Conservation (phyloP, 2,329 filamentous ascomycete genomes). For the Verticillium albo-atrum region DNA sequence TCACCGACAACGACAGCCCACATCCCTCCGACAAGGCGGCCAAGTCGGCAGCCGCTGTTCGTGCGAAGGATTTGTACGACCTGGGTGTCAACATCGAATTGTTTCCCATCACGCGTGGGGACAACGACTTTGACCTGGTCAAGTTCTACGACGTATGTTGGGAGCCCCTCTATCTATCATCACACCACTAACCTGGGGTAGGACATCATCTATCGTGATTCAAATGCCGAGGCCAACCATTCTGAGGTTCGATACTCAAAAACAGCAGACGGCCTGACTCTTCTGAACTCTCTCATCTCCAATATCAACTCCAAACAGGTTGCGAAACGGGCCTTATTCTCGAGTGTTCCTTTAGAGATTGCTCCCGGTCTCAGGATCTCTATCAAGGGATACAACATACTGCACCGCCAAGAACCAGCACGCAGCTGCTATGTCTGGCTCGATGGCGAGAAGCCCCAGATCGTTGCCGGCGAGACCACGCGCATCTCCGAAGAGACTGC, state of each 20-base stretch:
- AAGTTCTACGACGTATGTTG: constrained; percentile 83
- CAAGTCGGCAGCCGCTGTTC: constrained; percentile 72
- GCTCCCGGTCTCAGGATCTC: constrained; percentile 81
- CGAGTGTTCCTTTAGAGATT: constrained; percentile 80
- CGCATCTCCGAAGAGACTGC: constrained; percentile 75
- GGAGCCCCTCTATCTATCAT: neutral
- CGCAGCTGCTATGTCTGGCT: constrained; percentile 85
- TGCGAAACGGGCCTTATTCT: constrained; percentile 80
- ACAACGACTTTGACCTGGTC: constrained; percentile 69
- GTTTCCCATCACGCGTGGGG: constrained; percentile 75
- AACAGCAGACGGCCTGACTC: constrained; percentile 68
- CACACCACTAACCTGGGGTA: constrained; percentile 25
- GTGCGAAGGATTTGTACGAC: constrained; percentile 93
- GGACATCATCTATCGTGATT: constrained; percentile 87
- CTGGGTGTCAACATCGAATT: constrained; percentile 87
- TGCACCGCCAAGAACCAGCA: constrained; percentile 78
- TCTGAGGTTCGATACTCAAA: constrained; percentile 56
- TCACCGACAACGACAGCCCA: constrained; percentile 90
- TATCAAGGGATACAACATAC: constrained; percentile 86
- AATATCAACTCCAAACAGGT: constrained; percentile 89
- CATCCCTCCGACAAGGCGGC: constrained; percentile 68
- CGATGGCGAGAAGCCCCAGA: constrained; percentile 78
- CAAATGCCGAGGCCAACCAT: constrained; percentile 60
- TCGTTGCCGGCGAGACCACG: constrained; percentile 70
- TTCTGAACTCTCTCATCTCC: constrained; percentile 75